phyloP scores from a whole-genome alignment of 2,329 filamentous ascomycete species.

The Eurotiales sp. region DNA sequence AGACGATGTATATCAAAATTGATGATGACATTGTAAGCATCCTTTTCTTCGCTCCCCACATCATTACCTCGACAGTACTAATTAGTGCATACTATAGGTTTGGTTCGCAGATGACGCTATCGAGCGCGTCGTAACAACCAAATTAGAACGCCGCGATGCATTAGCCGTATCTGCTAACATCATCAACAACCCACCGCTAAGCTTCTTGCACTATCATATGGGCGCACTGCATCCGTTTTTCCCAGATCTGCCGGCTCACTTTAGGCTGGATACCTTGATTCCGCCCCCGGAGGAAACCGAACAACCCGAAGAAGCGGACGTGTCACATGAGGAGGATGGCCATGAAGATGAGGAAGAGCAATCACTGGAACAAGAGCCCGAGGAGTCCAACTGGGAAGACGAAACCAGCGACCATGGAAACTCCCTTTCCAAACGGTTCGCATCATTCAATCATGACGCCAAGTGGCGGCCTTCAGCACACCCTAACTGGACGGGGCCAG shows the following conservation, averaged over 20 bases:
- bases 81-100: neutral
- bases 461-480: neutral
- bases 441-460: neutral
- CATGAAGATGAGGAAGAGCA: too few species aligned
- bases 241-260: neutral
- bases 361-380: neutral
- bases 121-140: neutral
- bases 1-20: slow-evolving; percentile 6
- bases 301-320: neutral
- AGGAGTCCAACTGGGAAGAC: neutral
- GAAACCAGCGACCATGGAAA: neutral
- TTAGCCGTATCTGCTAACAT: slow-evolving; percentile 3
- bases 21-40: slow-evolving; percentile 5
- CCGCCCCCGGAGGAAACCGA: neutral
- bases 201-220: slow-evolving; percentile 5
- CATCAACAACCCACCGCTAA: slow-evolving; percentile 3
- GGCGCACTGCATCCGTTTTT: slow-evolving; percentile 3
- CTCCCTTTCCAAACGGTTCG: neutral
- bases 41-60: neutral
- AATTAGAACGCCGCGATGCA: neutral
- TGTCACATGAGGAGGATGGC: neutral
- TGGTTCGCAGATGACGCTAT: slow-evolving; percentile 4
- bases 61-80: neutral
- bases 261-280: neutral
- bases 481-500: neutral